A percentile compares a stretch with the other conserved stretches of the same genome.
phyloP scores from a whole-genome alignment of 2,329 filamentous ascomycete species.

The Alternaria gaisen region DNA sequence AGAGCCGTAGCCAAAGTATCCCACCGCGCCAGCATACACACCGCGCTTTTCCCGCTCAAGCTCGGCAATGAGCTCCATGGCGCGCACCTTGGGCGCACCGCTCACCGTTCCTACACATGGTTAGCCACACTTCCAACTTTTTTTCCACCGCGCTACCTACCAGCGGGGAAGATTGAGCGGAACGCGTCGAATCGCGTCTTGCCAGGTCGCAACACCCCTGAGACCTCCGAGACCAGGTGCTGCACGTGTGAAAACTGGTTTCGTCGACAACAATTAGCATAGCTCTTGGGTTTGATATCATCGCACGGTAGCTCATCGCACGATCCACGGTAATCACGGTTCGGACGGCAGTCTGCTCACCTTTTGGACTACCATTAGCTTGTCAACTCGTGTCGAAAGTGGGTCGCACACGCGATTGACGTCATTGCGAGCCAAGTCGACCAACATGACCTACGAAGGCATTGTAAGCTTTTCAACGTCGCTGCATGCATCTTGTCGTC shows the following conservation, averaged over 20 bases:
- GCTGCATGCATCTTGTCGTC: conserved; percentile 20
- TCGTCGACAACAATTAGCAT: conserved; percentile 20
- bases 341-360: conserved; percentile 28
- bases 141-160: conserved; percentile 50
- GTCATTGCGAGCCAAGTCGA: conserved; percentile 95
- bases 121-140: conserved; percentile 24
- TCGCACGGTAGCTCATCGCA: conserved; percentile 8
- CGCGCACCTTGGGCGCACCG: conserved; percentile 92
- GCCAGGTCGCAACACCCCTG: conserved; percentile 80
- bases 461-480: conserved; percentile 68
- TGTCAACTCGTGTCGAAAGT: conserved; percentile 86
- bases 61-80: conserved; percentile 97
- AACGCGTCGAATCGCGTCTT: conserved; percentile 96
- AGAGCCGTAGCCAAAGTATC: conserved; percentile 90
- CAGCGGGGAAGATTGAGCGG: conserved; percentile 94
- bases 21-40: conserved; percentile 93
- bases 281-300: not conserved
- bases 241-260: conserved; percentile 90
- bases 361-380: conserved; percentile 76
- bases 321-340: conserved; percentile 10
- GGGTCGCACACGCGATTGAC: conserved; percentile 96
- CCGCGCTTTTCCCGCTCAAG: conserved; percentile 93
- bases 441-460: conserved; percentile 85
- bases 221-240: conserved; percentile 95
- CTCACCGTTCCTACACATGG: conserved; percentile 72